Evolutionary conservation across 805 yeast genomes (phyloP), one percentile per base, ranked within the genome.

Genomic region (Yarrowia sp.): DNA sequence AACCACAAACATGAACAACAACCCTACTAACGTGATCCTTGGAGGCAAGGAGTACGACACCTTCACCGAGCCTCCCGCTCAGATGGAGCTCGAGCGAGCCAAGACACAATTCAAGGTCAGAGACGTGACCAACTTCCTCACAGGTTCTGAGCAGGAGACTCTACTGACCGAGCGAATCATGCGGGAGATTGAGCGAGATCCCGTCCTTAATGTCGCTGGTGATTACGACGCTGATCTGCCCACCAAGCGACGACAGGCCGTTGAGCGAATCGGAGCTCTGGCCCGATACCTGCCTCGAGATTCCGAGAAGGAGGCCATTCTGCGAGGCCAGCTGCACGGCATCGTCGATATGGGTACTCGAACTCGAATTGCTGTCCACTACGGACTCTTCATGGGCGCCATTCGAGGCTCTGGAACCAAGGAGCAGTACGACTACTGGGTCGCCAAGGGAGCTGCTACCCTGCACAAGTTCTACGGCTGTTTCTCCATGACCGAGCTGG

Each of bases 401-500:
- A 80, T 93, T 70, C 86, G 89, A 72, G 97, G 97, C 71, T 90
- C 90, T 73, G 98, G 97, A 72, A 89, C 98, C 11, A 83, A 85
- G 45, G 91, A 87, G 69, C 98, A 93, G 82, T 84, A 89, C 74
- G 81, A 86, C 52, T 94, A 88, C 80, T 93, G 98, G 98, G 84
- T 92, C 64, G 80, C 82, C 70, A 90, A 87, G 69, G 83, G 83
- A 16, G 82, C 82, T 10, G 76, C 74, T 8, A 72, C 73, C 63
- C 72, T 79, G 50, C 70, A 71, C 45, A 76, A 78, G 65, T 75
- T 82, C 55, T 89, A 87, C 74, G 97, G 97, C 38, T 92, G 97
- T 78, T 92, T 92, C 79, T 91, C 89, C 56, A 92, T 92, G 97
- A 92, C 97, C 12, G 97, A 92, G 80, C 77, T 92, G 73, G 97